phyloP scores from a whole-genome alignment of 495 filamentous ascomycete genomes.

The Beverwykella pulmonaria region DNA sequence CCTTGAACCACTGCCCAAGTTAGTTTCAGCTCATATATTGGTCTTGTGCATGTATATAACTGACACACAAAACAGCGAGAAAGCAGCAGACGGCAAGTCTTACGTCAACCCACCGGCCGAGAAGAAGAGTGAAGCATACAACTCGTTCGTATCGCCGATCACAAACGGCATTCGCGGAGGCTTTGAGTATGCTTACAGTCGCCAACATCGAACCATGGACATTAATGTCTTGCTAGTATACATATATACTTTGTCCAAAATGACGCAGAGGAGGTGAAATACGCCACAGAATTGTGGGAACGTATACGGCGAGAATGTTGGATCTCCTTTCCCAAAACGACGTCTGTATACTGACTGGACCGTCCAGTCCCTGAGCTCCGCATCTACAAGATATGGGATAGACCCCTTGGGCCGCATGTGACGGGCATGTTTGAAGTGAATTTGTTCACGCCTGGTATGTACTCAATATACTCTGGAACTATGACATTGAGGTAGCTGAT shows the following conservation, averaged over 20 bases:
- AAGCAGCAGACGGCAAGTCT: constrained; percentile 44
- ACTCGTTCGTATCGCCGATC: constrained; percentile 41
- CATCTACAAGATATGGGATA: constrained; percentile 76
- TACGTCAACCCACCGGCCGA: constrained; percentile 43
- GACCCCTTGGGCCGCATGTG: constrained; percentile 79
- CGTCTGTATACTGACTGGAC: background rate
- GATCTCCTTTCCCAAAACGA: constrained; percentile 10
- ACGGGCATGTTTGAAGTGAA: constrained; percentile 93
- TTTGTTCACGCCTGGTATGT: constrained; percentile 68
- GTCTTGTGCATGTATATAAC: background rate
- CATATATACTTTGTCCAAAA: constrained; percentile 73
- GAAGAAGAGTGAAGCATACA: constrained; percentile 41
- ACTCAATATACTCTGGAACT: background rate
- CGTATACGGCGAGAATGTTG: constrained; percentile 79
- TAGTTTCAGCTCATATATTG: constrained; percentile 2
- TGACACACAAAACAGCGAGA: constrained; percentile 38
- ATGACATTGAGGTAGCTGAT: background rate
- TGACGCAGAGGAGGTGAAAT: constrained; percentile 62
- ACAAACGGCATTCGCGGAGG: constrained; percentile 48
- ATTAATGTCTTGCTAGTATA: constrained; percentile 43
- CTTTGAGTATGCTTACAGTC: constrained; percentile 53
- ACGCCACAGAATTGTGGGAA: constrained; percentile 72
- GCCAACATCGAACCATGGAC: too few relatives aligned
- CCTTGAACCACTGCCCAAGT: constrained; percentile 37
- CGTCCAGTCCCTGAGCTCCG: constrained; percentile 76